phyloP scores from a whole-genome alignment of 2,329 filamentous ascomycete genomes.

The Lizonia empirigonia region DNA sequence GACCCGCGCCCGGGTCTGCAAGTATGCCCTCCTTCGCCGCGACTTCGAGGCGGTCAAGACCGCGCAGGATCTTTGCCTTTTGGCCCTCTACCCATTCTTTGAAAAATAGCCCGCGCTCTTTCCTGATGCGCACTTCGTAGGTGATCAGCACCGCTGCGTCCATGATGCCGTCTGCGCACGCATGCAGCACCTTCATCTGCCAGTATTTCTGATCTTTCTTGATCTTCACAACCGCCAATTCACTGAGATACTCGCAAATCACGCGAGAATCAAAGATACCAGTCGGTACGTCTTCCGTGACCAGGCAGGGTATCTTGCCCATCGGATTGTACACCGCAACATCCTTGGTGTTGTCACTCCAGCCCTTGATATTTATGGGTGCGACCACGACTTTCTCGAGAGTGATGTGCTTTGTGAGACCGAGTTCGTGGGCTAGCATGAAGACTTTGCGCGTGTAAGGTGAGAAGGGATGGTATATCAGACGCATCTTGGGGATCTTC shows the following conservation, averaged over 20 bases:
- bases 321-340: slow-evolving; percentile 37
- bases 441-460: slow-evolving; percentile 40
- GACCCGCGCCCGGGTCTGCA: slow-evolving; percentile 5
- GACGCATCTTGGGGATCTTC: slow-evolving; percentile 31
- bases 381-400: slow-evolving; percentile 41
- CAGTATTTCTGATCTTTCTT: slow-evolving; percentile 28
- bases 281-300: slow-evolving; percentile 31
- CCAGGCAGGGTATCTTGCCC: slow-evolving; percentile 39
- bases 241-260: slow-evolving; percentile 37
- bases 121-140: slow-evolving; percentile 36
- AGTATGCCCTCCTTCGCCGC: slow-evolving; percentile 25
- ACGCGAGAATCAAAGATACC: slow-evolving; percentile 39
- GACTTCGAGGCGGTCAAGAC: slow-evolving; percentile 32
- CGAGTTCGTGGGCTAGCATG: slow-evolving; percentile 36
- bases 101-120: slow-evolving; percentile 28
- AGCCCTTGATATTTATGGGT: slow-evolving; percentile 34
- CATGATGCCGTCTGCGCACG: slow-evolving; percentile 39
- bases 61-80: slow-evolving; percentile 33
- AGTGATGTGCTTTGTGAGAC: slow-evolving; percentile 29
- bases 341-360: slow-evolving; percentile 39
- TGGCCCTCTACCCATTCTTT: slow-evolving; percentile 40
- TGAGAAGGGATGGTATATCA: slow-evolving; percentile 40
- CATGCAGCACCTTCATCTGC: slow-evolving; percentile 32
- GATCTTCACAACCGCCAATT: slow-evolving; percentile 14
- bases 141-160: slow-evolving; percentile 37